These are phyloP conservation scores for Xylaria arbuscula DNA, from an alignment of 2,329 filamentous ascomycete species.

Conservation along the genomic window DNA sequence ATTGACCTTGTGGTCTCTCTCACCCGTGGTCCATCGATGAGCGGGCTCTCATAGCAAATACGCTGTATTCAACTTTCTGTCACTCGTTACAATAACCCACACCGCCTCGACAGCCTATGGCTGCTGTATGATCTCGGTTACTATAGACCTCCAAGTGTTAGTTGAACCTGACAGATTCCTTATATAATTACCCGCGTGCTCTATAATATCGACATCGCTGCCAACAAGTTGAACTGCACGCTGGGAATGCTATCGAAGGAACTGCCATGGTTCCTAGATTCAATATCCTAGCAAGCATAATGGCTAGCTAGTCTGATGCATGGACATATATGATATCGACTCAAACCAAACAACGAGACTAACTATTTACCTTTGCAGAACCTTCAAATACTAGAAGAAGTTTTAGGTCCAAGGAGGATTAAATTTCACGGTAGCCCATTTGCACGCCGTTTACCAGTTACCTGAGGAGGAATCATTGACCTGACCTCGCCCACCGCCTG, in stretches of 20 bases:
- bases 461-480: background rate
- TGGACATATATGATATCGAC: background rate
- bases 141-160: constrained; percentile 20
- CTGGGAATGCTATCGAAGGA: constrained; percentile 1
- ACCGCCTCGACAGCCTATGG: constrained; percentile 13
- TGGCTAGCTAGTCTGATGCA: background rate
- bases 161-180: constrained; percentile 19
- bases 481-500: background rate
- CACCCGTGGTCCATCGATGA: constrained; percentile 30
- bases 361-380: constrained; percentile 4
- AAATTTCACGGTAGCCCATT: background rate
- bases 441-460: background rate
- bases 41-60: constrained; percentile 33
- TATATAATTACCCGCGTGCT: background rate
- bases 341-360: constrained; percentile 2
- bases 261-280: background rate
- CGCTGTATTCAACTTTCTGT: constrained; percentile 31
- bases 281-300: background rate
- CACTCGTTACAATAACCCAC: constrained; percentile 33
- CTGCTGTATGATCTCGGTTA: background rate
- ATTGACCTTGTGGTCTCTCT: constrained; percentile 18
- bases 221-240: background rate
- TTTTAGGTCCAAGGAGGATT: background rate
- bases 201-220: background rate
- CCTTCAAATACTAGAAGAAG: constrained; percentile 4